Base-by-base conservation (phyloP, 768 basidiomycete species). In the Lanmaoa rubissima region DNA sequence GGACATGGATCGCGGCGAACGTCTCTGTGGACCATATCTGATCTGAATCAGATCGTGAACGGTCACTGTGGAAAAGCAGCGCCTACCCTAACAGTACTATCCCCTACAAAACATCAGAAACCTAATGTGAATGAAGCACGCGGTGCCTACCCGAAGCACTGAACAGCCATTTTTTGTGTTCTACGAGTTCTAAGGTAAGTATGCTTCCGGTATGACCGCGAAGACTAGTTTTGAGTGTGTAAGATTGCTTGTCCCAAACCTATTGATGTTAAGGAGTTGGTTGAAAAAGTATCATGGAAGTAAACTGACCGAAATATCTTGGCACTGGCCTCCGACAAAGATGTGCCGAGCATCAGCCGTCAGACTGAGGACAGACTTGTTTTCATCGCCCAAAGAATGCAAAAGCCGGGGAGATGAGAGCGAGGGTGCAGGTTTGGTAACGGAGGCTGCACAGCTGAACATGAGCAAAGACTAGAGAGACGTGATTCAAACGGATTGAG, bases 141-240 rank as follows among this genome's bases (percentile, higher is more conserved):
- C 1, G 35, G 52, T 12, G 64, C 80, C 56, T 69, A 90, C 93
- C 90, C 45, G 92, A 94, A 5, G 92, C 87, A 61, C 94, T 96
- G 66, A 97, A 90, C 28, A 97, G 68, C 94, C 94, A 96, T 45
- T 81, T 76, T 65, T 84, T 87, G 53, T 90, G 87, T 52, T 81
- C 73, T 8, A 87, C 88, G 59, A 89, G 82, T 63, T 89, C 87
- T 46, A 97, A 75, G 10, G 87, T 86, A 21, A 97, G 78, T 2
- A 97, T 86, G 59, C 90, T 91, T 8, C 89, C 92, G 0, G 86
- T 87, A 68, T 96, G 94, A 3, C 94, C 94, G 17, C 80, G 75
- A 12, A 96, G 78, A 14, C 83, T 84, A 32, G 81, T 78, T 66
- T 85, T 84, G 32, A 91, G 76, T 4, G 82, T 81, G 58, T 90